Evolutionary conservation across 106 monocot genomes (phyloP).

Genomic region (Apostasia shenzhenica): DNA sequence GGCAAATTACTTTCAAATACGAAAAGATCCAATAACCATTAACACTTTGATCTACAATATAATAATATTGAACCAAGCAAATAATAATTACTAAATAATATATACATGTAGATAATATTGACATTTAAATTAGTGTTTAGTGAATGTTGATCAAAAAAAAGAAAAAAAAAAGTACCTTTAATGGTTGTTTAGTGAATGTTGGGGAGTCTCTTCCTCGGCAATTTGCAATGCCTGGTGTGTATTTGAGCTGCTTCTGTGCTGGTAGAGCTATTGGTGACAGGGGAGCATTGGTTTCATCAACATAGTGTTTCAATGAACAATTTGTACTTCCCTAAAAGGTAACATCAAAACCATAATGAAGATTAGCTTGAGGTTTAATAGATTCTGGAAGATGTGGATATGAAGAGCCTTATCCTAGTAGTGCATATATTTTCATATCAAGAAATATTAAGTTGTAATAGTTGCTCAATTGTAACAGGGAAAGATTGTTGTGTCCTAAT

Average conservation of each 20-base stretch:
- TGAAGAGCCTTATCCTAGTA: no score
- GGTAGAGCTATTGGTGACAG: slow-evolving; percentile 70
- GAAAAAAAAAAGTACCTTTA: slow-evolving; percentile 42
- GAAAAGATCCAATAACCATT: no score
- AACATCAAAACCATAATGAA: neutral
- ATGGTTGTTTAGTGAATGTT: slow-evolving; percentile 26
- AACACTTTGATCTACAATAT: no score
- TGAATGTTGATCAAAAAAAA: neutral
- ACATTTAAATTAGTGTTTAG: no score
- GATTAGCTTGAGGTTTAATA: neutral
- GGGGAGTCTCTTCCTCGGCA: slow-evolving; percentile 38
- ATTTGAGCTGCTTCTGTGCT: slow-evolving; percentile 96
- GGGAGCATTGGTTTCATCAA: slow-evolving; percentile 56
- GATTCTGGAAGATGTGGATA: neutral
- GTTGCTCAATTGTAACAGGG: neutral
- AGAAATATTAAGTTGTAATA: neutral
- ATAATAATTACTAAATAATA: no score
- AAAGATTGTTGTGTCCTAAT: neutral
- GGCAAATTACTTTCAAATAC: no score
- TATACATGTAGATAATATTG: no score
- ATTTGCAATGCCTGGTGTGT: slow-evolving; percentile 85
- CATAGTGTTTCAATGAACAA: slow-evolving; percentile 56
- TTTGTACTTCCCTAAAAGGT: slow-evolving; percentile 42
- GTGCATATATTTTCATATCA: neutral
- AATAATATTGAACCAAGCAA: no score